phyloP scores from a whole-genome alignment of 2,329 filamentous ascomycete species.

The Escovopsis weberi region DNA sequence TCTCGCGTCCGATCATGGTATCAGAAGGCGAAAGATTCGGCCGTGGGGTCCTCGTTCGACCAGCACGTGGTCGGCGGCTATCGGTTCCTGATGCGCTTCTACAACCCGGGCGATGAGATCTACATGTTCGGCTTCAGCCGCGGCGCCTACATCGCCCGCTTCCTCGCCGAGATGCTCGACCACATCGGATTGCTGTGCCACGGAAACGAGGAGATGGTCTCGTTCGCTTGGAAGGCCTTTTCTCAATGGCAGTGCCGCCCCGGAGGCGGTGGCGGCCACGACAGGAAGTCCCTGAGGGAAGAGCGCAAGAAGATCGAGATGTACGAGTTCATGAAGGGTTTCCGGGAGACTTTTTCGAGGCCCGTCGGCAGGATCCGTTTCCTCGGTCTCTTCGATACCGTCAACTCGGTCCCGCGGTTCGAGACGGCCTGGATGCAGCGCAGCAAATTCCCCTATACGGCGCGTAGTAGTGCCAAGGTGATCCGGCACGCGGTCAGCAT shows the following conservation, averaged over 20 bases:
- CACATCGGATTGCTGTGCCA: slow-evolving; percentile 65
- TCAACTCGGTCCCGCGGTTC: slow-evolving; percentile 67
- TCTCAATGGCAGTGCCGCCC: slow-evolving; percentile 55
- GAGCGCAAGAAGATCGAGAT: slow-evolving; percentile 34
- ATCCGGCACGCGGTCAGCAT: slow-evolving; percentile 58
- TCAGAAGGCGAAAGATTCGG: slow-evolving; percentile 62
- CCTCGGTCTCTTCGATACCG: slow-evolving; percentile 67
- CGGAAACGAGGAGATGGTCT: slow-evolving; percentile 74
- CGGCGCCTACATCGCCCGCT: slow-evolving; percentile 59
- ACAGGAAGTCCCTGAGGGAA: slow-evolving; percentile 22
- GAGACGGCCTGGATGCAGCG: slow-evolving; percentile 66
- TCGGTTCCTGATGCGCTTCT: slow-evolving; percentile 63
- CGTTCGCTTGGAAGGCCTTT: slow-evolving; percentile 74
- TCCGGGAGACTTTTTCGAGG: slow-evolving; percentile 67
- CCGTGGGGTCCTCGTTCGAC: slow-evolving; percentile 66
- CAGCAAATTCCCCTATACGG: slow-evolving; percentile 59
- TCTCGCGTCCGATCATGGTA: slow-evolving; percentile 52
- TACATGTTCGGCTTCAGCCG: slow-evolving; percentile 64
- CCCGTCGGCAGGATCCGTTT: slow-evolving; percentile 62
- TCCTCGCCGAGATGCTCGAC: slow-evolving; percentile 73
- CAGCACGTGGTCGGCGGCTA: slow-evolving; percentile 76
- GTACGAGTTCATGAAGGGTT: slow-evolving; percentile 62
- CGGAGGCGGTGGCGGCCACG: slow-evolving; percentile 24
- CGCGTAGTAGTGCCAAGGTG: slow-evolving; percentile 40
- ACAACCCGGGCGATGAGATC: slow-evolving; percentile 48